Percentiles rank a stretch among this genome's conserved stretches.
Conservation (phyloP, 345 rosid species). For the Gossypium turneri region DNA sequence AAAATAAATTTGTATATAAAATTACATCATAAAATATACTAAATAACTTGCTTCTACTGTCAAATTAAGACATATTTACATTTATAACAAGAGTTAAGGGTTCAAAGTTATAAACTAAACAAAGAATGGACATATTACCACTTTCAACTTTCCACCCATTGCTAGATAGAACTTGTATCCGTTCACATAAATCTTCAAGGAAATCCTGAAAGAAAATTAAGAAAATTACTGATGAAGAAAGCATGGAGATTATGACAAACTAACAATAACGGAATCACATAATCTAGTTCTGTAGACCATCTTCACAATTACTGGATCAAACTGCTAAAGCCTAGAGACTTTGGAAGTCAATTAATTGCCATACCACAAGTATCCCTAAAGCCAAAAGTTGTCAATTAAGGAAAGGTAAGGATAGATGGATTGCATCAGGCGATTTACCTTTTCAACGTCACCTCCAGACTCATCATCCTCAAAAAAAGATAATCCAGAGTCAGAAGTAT, state of each 20-base stretch:
- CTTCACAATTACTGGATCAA: background rate
- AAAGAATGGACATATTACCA: slow-evolving; percentile 38
- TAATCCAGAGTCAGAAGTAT: slow-evolving; percentile 57
- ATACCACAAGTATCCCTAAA: background rate
- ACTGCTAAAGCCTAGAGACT: background rate
- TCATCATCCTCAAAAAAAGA: slow-evolving; percentile 66
- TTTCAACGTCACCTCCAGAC: slow-evolving; percentile 42
- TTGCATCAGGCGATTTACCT: slow-evolving; percentile 39
- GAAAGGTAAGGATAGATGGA: background rate
- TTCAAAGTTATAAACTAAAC: background rate
- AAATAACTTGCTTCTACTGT: background rate
- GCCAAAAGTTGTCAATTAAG: background rate
- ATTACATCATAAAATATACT: slow-evolving; percentile 1
- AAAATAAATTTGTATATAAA: slow-evolving; percentile 3
- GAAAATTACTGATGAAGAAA: background rate
- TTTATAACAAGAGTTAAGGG: background rate
- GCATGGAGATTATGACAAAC: background rate
- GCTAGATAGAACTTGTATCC: slow-evolving; percentile 63
- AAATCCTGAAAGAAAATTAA: slow-evolving; percentile 60
- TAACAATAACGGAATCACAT: background rate
- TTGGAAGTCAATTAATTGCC: background rate
- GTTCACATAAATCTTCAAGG: slow-evolving; percentile 86
- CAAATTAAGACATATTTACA: background rate
- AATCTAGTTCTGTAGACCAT: background rate
- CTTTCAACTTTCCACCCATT: slow-evolving; percentile 95